Percentiles rank a stretch among this genome's conserved stretches.
Evolutionary conservation across 495 filamentous ascomycete genomes (phyloP).

Genomic region (Sphaerosporella brunnea): DNA sequence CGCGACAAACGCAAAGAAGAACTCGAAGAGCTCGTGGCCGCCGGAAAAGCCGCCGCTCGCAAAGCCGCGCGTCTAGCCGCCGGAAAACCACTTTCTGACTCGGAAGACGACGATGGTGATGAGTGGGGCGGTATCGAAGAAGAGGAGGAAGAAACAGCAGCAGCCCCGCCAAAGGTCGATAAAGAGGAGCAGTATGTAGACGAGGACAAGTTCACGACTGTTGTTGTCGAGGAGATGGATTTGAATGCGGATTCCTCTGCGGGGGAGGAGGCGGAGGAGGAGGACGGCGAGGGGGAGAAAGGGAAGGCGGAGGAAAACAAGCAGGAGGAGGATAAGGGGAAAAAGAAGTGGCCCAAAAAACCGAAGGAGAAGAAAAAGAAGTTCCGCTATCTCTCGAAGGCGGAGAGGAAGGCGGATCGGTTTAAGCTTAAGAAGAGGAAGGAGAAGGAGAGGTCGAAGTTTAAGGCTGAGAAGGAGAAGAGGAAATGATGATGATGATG

Average conservation of each 20-base stretch:
- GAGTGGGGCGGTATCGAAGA: conserved; percentile 49
- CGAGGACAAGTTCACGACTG: conserved; percentile 85
- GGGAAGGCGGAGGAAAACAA: conserved; percentile 24
- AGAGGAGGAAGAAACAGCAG: conserved; percentile 31
- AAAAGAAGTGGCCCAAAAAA: conserved; percentile 35
- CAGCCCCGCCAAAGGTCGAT: conserved; percentile 45
- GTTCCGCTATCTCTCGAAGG: conserved; percentile 80
- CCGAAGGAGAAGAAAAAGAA: conserved; percentile 72
- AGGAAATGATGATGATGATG: too few species aligned
- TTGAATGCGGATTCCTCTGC: conserved; percentile 41
- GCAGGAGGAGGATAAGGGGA: conserved; percentile 25
- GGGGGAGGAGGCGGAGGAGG: conserved; percentile 18
- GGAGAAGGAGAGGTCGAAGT: conserved; percentile 48
- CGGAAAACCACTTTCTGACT: conserved; percentile 12
- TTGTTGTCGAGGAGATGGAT: conserved; percentile 82
- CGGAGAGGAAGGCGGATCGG: conserved; percentile 27
- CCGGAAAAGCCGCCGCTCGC: conserved; percentile 45
- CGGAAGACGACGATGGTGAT: conserved; percentile 27
- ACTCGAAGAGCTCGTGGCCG: conserved; percentile 57
- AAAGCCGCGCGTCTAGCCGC: conserved; percentile 31
- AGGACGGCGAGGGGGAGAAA: conserved; percentile 17
- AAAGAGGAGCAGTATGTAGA: conserved; percentile 90
- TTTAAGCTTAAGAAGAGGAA: conserved; percentile 46
- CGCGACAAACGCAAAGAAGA: conserved; percentile 62
- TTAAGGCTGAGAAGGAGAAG: conserved; percentile 26